Conservation (phyloP, 768 basidiomycete species). For the Phallus indusiatus region DNA sequence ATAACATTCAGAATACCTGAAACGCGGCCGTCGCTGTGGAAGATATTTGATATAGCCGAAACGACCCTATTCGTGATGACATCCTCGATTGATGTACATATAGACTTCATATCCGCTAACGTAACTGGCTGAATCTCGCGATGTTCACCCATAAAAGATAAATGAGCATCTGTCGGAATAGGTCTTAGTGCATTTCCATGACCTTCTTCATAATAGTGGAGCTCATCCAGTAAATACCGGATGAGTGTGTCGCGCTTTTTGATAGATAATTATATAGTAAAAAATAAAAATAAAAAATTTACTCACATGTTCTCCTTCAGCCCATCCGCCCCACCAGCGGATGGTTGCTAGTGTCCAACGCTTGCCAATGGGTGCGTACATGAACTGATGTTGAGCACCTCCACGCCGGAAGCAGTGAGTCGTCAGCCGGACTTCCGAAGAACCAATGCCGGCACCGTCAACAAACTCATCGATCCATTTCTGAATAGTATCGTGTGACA, state of each 20-base stretch:
- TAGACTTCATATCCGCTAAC: background rate
- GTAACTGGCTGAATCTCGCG: background rate
- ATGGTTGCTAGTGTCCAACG: conserved; percentile 28
- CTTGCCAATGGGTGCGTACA: conserved; percentile 23
- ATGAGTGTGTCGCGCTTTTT: conserved; percentile 17
- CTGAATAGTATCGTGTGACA: conserved; percentile 23
- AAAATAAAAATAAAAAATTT: background rate
- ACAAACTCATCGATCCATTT: conserved; percentile 22
- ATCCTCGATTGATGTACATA: background rate
- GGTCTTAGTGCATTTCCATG: conserved; percentile 14
- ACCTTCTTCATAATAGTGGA: conserved; percentile 18
- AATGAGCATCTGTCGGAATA: background rate
- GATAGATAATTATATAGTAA: conserved; percentile 1
- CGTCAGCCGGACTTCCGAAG: conserved; percentile 26
- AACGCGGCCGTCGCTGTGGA: background rate
- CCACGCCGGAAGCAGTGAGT: conserved; percentile 16
- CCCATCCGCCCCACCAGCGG: conserved; percentile 36
- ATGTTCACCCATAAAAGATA: conserved; percentile 3
- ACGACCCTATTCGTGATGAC: background rate
- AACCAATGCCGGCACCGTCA: conserved; percentile 18
- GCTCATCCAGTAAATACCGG: conserved; percentile 23
- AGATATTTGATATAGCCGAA: background rate
- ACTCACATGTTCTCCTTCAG: conserved; percentile 26
- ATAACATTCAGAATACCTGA: background rate
- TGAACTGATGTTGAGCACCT: conserved; percentile 1